A percentile compares a stretch with the other conserved stretches of the same genome.
phyloP scores from a whole-genome alignment of 2,329 filamentous ascomycete genomes.

The Madurella mycetomatis region DNA sequence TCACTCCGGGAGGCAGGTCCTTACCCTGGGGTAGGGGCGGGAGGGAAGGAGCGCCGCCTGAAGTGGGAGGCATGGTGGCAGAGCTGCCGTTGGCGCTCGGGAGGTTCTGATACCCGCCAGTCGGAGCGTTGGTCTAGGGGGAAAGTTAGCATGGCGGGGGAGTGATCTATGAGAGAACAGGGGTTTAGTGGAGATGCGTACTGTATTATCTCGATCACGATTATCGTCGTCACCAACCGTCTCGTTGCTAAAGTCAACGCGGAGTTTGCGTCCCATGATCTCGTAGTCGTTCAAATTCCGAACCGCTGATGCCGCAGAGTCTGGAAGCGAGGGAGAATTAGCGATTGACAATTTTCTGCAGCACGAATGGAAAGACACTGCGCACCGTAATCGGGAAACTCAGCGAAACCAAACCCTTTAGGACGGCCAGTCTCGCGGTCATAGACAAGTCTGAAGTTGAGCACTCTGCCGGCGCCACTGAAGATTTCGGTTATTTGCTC shows the following conservation, averaged over 20 bases:
- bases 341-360: neutral
- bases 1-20: slow-evolving; percentile 77
- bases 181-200: slow-evolving; percentile 7
- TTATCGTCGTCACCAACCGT: slow-evolving; percentile 68
- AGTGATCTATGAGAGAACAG: neutral
- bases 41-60: slow-evolving; percentile 41
- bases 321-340: slow-evolving; percentile 32
- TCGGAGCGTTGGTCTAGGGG: slow-evolving; percentile 10
- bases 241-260: slow-evolving; percentile 95
- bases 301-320: slow-evolving; percentile 85
- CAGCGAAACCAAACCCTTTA: slow-evolving; percentile 94
- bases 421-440: slow-evolving; percentile 92
- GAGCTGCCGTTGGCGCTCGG: slow-evolving; percentile 25
- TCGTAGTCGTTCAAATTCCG: slow-evolving; percentile 94
- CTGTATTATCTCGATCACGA: slow-evolving; percentile 28
- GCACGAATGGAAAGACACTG: neutral
- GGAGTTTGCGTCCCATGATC: slow-evolving; percentile 87
- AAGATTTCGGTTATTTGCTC: slow-evolving; percentile 95
- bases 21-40: slow-evolving; percentile 80
- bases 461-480: slow-evolving; percentile 80
- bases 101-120: slow-evolving; percentile 14
- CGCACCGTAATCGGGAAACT: slow-evolving; percentile 85
- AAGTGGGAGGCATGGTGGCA: slow-evolving; percentile 24
- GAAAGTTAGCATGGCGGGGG: slow-evolving; percentile 7
- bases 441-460: slow-evolving; percentile 90